Percentiles rank a stretch among this genome's conserved stretches.
These are phyloP conservation scores for Penicillium angulare DNA, from an alignment of 495 filamentous ascomycete genomes.

Conservation along the genomic window DNA sequence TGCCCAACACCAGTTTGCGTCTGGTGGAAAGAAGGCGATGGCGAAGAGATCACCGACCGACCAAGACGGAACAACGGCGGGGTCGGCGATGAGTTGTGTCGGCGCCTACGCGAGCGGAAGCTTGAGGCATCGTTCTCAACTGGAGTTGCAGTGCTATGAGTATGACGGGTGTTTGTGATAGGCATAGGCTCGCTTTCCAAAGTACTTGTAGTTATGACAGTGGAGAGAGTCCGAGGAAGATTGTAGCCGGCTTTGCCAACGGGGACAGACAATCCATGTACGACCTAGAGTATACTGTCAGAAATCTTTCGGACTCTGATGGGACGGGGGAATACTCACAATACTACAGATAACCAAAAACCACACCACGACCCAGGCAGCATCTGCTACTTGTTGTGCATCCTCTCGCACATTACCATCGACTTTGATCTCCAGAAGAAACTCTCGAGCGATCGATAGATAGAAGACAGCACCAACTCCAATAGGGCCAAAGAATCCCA, in stretches of 20 bases:
- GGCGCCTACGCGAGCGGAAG: constrained; percentile 29
- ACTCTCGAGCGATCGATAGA: constrained; percentile 74
- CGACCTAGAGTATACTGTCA: constrained; percentile 53
- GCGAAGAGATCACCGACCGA: constrained; percentile 39
- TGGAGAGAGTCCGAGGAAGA: constrained; percentile 73
- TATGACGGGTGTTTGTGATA: constrained; percentile 26
- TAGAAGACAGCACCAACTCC: constrained; percentile 94
- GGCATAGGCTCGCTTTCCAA: constrained; percentile 32
- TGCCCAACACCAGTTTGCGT: constrained; percentile 23
- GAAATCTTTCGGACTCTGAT: constrained; percentile 1
- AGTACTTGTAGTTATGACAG: constrained; percentile 44
- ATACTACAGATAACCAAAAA: constrained; percentile 84
- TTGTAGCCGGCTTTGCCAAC: constrained; percentile 80
- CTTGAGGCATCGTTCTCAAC: constrained; percentile 11
- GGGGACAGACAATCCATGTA: constrained; percentile 84
- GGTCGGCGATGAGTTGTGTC: constrained; percentile 23
- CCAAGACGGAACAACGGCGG: constrained; percentile 53
- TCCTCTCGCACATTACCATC: constrained; percentile 64
- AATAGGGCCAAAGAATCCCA: constrained; percentile 93
- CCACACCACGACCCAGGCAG: constrained; percentile 75
- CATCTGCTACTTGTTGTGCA: constrained; percentile 60
- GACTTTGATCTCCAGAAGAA: constrained; percentile 51
- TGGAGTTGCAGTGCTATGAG: constrained; percentile 39
- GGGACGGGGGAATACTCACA: constrained; percentile 51
- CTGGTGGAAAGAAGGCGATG: constrained; percentile 10